Evolutionary conservation across 2,329 filamentous ascomycete species (phyloP).

Genomic region (Zasmidium citrigriseum): DNA sequence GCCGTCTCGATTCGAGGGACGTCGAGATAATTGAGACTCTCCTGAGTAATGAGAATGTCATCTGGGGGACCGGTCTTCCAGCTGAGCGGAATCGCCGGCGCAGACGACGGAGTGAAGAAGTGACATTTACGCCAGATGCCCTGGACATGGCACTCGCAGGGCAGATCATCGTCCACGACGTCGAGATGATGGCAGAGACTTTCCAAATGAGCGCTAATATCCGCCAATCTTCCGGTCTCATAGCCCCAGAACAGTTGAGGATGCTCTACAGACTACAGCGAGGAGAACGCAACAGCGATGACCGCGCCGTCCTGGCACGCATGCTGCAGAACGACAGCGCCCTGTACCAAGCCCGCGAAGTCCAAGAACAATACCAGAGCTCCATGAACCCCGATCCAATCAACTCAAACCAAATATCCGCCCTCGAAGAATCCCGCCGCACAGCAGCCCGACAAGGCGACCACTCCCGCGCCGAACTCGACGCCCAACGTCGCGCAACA

Average conservation of each 20-base stretch:
- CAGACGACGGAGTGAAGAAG: conserved; percentile 16
- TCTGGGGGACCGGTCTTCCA: conserved; percentile 20
- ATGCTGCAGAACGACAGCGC: conserved; percentile 27
- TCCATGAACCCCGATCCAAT: not conserved
- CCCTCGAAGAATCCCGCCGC: not conserved
- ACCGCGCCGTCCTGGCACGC: conserved; percentile 21
- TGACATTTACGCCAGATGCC: conserved; percentile 19
- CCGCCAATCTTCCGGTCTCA: conserved; percentile 22
- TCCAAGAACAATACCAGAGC: conserved; percentile 21
- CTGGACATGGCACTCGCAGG: conserved; percentile 11
- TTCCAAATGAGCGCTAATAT: conserved; percentile 32
- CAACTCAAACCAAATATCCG: not conserved
- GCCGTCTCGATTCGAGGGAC: conserved; percentile 11
- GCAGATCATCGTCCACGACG: conserved; percentile 20
- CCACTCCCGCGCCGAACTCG: conserved; percentile 30
- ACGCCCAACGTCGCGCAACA: conserved; percentile 29
- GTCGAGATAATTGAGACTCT: conserved; percentile 11
- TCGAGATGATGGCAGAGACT: conserved; percentile 34
- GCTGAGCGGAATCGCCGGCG: conserved; percentile 22
- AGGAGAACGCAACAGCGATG: conserved; percentile 23
- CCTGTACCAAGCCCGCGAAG: conserved; percentile 15
- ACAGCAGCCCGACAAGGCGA: conserved; percentile 29
- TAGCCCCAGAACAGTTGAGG: conserved; percentile 23
- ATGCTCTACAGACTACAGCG: conserved; percentile 33
- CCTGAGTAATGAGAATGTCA: conserved; percentile 8